Evolutionary conservation across 2,329 filamentous ascomycete genomes (phyloP), one percentile per base, ranked within the genome.

Genomic region (Calonectria montana): DNA sequence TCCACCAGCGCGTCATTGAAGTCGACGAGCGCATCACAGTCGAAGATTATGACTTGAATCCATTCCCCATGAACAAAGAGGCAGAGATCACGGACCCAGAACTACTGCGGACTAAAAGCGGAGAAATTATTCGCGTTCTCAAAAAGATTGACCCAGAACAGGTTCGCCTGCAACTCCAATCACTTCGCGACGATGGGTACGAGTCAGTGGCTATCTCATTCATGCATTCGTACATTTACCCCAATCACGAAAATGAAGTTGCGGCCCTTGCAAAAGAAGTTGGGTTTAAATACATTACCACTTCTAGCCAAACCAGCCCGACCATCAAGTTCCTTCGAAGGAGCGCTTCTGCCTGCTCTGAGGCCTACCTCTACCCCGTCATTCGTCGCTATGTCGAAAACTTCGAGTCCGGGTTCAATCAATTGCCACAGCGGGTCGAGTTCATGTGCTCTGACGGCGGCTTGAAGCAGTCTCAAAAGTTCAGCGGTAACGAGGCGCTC

Each of bases 141-240:
- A 85, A 88, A 75, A 82, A 87, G 61, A 89, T 91, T 0, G 84
- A 89, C 47, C 83, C 87, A 50, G 82, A 83, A 1, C 81, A 84
- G 29, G 88, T 91, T 69, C 81, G 85, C 69, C 77, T 83, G n/a
- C 88, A 92, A 75, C 81, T 94, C n/a, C 85, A 91, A 74, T 82
- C 84, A 1, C 84, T 94, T 0, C 91, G 89, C 62, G 88, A 91
- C 10, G 88, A 93, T 65, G 92, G 92, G 0, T 91, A 96, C 78
- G 88, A 88, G 74, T 96, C 94, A 78, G 91, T 97, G 73, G 94
- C 95, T 9, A 93, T 97, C 3, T 96, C 94, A 73, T 85, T 97
- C 72, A 94, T 97, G 91, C 95, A 97, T 79, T 92, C 93, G 2
- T 97, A 97, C 80, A 96, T 94, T 0, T 97, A 94, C 78, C 94